Base-by-base conservation (phyloP, 2,329 filamentous ascomycete species). In the Scedosporium boydii region DNA sequence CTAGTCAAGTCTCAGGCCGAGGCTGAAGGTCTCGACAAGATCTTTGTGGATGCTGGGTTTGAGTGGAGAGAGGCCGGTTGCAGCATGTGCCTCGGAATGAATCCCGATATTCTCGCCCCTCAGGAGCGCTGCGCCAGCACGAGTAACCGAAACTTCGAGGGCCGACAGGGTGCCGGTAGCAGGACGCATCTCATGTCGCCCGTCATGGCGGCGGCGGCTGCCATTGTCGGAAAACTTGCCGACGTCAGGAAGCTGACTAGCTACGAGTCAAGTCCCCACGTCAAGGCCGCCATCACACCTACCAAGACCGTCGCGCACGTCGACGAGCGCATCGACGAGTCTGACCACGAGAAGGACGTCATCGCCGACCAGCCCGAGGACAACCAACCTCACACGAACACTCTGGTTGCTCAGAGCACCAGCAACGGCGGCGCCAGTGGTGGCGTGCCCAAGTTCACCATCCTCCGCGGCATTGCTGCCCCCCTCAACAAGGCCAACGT, bases 51-150 rank as follows among this genome's bases (percentile, higher is more conserved):
- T 65, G 93, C 95, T 58, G 95, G 95, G 6, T 98, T 98, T 68
- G 93, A 98, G 75, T 98, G 93, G 93, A 87, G 95, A 73, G 95
- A 99, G 79, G 95, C 95, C 67, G 95, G 95, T 59, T 99, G 95
- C 84, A 96, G 91, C 66, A 99, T 99, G 95, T 98, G 95, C 74
- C 83, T 99, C 62, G 95, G 95, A 73, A 99, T 99, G 93, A 99
- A 99, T 80, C 93, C 95, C 0, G 95, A 99, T 74, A 98, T 99
- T 66, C 84, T 98, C 57, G 87, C 92, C 1, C 93, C 95, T 61
- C 85, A 89, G 74, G 95, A 99, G 78, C 88, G 95, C 70, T 98
- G 95, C 73, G 95, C 95, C 51, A 93, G 89, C 72, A 98, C 95
- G 59, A 96, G 91, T 66, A 98, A 98, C 79, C 90, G 95, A 70